These are phyloP conservation scores for Rhazya stricta DNA, from an alignment of 257 asterid species.

Conservation along the genomic window DNA sequence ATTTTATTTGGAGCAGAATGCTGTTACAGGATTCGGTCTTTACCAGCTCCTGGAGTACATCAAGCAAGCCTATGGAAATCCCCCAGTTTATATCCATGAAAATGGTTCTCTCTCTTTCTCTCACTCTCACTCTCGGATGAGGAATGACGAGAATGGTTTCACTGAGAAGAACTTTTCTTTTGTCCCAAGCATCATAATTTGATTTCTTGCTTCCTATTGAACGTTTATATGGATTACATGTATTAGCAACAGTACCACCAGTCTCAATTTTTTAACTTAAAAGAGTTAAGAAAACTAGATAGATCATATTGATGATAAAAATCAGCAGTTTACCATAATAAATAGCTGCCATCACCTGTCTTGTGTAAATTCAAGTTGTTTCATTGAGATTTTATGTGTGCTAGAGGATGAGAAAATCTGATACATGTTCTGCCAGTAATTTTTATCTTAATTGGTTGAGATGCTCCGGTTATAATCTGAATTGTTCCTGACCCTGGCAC, in stretches of 20 bases:
- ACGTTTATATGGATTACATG: too few relatives aligned
- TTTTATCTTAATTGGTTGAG: neutral
- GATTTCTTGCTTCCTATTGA: neutral
- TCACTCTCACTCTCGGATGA: neutral
- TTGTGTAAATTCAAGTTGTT: neutral
- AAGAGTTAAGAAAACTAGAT: neutral
- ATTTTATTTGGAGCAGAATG: constrained; percentile 14
- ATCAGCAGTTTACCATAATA: neutral
- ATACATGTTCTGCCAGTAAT: neutral
- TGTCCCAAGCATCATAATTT: neutral
- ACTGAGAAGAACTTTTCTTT: neutral
- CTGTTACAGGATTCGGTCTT: constrained; percentile 34
- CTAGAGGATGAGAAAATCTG: neutral
- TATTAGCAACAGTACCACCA: too few relatives aligned
- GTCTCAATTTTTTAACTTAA: too few relatives aligned
- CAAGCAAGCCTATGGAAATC: constrained; percentile 47
- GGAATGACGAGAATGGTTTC: neutral
- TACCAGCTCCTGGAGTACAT: constrained; percentile 31
- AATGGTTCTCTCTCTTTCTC: constrained; percentile 22
- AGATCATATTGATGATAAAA: neutral
- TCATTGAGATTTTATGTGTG: neutral
- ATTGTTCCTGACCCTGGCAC: neutral
- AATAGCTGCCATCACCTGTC: neutral
- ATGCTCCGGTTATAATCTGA: neutral
- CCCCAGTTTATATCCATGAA: constrained; percentile 46